Percentiles rank a stretch among this genome's conserved stretches.
Conservation (phyloP, 352 stramenopile species). For the Pythium aphanidermatum region DNA sequence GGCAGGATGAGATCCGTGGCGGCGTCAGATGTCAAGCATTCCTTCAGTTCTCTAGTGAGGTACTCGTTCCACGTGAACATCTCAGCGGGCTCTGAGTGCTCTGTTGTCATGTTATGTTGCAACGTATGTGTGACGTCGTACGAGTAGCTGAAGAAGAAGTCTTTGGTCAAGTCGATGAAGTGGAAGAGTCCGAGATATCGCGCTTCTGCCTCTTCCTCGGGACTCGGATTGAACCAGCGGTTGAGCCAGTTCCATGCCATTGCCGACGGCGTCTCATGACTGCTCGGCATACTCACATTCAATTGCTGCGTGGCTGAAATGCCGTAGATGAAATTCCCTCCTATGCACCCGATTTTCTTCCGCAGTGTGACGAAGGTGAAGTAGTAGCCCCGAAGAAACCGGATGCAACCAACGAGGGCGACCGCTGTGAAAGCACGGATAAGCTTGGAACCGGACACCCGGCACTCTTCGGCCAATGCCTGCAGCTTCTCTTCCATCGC, state of each 20-base stretch:
- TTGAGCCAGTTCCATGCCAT: constrained; percentile 64
- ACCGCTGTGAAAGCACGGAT: constrained; percentile 87
- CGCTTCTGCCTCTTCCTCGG: constrained; percentile 78
- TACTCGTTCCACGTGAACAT: constrained; percentile 98
- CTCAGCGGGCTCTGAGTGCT: constrained; percentile 77
- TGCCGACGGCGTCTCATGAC: constrained; percentile 30
- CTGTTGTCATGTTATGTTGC: constrained; percentile 96
- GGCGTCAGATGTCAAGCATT: constrained; percentile 75
- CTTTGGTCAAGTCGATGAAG: constrained; percentile 98
- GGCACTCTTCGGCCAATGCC: constrained; percentile 41
- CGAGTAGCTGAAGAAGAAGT: constrained; percentile 99
- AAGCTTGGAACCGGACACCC: constrained; percentile 33
- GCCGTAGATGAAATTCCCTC: constrained; percentile 96
- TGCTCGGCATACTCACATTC: constrained; percentile 57
- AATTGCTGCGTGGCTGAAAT: constrained; percentile 93
- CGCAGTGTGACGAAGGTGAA: constrained; percentile 97
- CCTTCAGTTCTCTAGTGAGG: constrained; percentile 90
- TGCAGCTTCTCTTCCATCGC: constrained; percentile 80
- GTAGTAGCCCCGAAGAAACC: constrained; percentile 98
- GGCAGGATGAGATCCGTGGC: constrained; percentile 88
- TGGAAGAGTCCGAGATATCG: constrained; percentile 97
- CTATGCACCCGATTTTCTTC: constrained; percentile 95
- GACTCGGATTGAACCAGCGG: constrained; percentile 77
- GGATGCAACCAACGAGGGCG: constrained; percentile 97
- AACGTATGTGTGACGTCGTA: constrained; percentile 97